These are phyloP conservation scores for Quercus rubra DNA, from an alignment of 306 rosid species.

Conservation along the genomic window DNA sequence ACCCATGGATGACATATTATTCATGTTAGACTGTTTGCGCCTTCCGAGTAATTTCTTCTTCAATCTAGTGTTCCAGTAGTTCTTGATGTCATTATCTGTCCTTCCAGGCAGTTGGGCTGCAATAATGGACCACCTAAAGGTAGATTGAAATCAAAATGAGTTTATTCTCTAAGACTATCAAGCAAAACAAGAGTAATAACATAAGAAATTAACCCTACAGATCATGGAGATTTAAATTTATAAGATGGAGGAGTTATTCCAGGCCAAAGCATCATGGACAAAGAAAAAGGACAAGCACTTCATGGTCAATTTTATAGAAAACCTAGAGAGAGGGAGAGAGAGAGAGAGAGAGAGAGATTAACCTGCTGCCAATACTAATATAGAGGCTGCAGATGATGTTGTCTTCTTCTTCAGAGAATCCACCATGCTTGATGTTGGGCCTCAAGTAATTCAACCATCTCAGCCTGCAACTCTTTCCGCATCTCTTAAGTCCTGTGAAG, in stretches of 20 bases:
- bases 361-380: constrained; percentile 99
- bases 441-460: constrained; percentile 96
- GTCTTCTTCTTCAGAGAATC: constrained; percentile 99
- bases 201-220: constrained; percentile 10
- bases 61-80: constrained; percentile 94
- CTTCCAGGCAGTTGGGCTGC: constrained; percentile 99
- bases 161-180: constrained; percentile 23
- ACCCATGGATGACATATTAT: constrained; percentile 2
- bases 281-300: constrained; percentile 53
- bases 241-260: not conserved
- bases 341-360: constrained; percentile 17
- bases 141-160: constrained; percentile 6
- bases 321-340: not conserved
- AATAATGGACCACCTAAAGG: constrained; percentile 92
- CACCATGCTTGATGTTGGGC: constrained; percentile 97
- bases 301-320: constrained; percentile 23
- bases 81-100: constrained; percentile 95
- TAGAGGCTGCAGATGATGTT: constrained; percentile 90
- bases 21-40: constrained; percentile 54
- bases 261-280: constrained; percentile 22
- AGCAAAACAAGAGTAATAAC: constrained; percentile 2
- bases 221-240: not conserved
- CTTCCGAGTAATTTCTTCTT: constrained; percentile 90
- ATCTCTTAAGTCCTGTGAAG: constrained; percentile 84
- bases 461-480: constrained; percentile 95